A percentile compares a stretch with the other conserved stretches of the same genome.
These are phyloP conservation scores for Perkinsus chesapeaki DNA, from an alignment of 169 alveolate species.

Conservation along the genomic window DNA sequence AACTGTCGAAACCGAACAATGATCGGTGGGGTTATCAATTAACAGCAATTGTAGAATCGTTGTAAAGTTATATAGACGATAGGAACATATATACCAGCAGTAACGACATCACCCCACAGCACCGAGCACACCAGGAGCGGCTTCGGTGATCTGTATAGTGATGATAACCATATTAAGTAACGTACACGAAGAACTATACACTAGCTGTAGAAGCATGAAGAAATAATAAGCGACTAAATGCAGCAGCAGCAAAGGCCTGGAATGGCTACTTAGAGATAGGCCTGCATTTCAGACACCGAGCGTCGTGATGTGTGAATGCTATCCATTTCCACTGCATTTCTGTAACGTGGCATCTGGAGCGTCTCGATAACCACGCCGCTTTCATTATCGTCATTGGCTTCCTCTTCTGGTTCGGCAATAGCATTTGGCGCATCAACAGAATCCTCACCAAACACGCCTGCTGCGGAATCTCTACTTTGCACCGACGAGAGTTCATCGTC, in stretches of 20 bases:
- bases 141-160: too few relatives aligned
- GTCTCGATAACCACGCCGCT: background rate
- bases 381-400: background rate
- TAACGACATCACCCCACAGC: background rate
- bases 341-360: background rate
- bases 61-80: too few relatives aligned
- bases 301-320: background rate
- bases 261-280: background rate
- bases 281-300: background rate
- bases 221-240: too few relatives aligned
- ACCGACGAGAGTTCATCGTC: background rate
- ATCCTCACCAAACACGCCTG: background rate
- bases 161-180: too few relatives aligned
- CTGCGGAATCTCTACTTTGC: background rate
- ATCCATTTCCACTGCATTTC: background rate
- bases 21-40: too few relatives aligned
- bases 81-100: too few relatives aligned
- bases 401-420: background rate
- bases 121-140: background rate
- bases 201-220: too few relatives aligned
- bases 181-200: too few relatives aligned
- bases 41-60: too few relatives aligned
- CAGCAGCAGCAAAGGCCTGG: too few relatives aligned
- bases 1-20: too few relatives aligned
- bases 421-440: background rate